Evolutionary conservation across 495 filamentous ascomycete genomes (phyloP), one percentile per base, ranked within the genome.

Genomic region (Chaetomium cochliodes): DNA sequence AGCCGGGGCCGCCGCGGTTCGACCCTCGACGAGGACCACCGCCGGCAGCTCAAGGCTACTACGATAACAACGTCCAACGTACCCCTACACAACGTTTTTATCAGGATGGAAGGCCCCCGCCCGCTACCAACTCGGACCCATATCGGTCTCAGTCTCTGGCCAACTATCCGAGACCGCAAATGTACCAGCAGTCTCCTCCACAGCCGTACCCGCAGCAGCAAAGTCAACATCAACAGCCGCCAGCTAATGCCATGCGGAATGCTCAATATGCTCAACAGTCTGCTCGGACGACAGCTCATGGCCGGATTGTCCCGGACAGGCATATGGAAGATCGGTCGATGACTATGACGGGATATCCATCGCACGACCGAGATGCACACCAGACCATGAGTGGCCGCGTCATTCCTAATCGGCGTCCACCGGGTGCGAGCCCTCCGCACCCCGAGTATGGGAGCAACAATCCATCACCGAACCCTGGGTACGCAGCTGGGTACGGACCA

Each of bases 71-170:
- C 62, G 83, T 84, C 61, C 67, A 65, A 41, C 81, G 82, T 62
- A 83, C 81, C 18, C 77, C 86, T 11, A 79, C 80, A 6, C 86
- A 84, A 58, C 78, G 85, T 28, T 80, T 78, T 37, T 82, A 87
- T 56, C 81, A 80, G 60, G 77, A 80, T 53, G 78, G 76, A 54
- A 72, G 84, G 60, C 84, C 81, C 25, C 80, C 83, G 47, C 88
- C 92, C 49, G 90, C 92, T 33, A 70, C 93, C 71, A 96, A 93
- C 72, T 85, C 90, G 9, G 93, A 97, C 76, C 80, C 88, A 16
- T 93, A 90, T 77, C 85, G 93, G 50, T 96, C 96, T 37, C 89
- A 93, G 64, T 97, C 94, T n/a, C 87, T 99, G 79, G 93, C 92
- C 50, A 86, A 82, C 62, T 81, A 84, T 67, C 81, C 84, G 55